Evolutionary conservation across 208 protist species (phyloP), one percentile per base, ranked within the genome.

Genomic region (Phytomonas sp.): DNA sequence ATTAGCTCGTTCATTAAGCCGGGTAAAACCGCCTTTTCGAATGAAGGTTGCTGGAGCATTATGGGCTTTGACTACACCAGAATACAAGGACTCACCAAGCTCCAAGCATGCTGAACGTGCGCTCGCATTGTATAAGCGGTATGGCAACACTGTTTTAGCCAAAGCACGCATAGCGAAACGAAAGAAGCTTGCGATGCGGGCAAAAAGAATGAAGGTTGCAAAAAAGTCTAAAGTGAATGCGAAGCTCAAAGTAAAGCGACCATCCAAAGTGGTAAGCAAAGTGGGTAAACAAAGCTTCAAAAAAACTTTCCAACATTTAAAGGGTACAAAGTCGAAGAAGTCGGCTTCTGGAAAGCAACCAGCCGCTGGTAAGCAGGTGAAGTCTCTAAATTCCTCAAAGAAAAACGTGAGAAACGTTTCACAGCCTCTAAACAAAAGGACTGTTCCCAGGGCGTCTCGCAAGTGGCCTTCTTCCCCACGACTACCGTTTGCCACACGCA

Each of bases 1-100:
- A 4, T 60, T 79, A 20, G 30, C 32, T 28, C 7, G n/a, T 9
- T 51, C 56, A 0, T 66, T 78, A 23, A 29, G 31, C 4, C 60
- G 37, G 0, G 31, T 31, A 11, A 29, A 37, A 20, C 34, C 36
- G 23, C n/a, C 63, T 65, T 34, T 40, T 40, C 63, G 53, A 30
- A 75, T 75, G 71, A 23, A 70, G 53, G 61, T 71, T 28, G 71
- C 75, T 13, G 60, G 60, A 15, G 53, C 59, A 7, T 60, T 79
- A 46, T 75, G 71, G 75, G 67, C 60, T n/a, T 29, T 60, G 29
- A 75, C 68, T 26, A 53, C 67, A 15, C 75, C 70, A 17, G 28
- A 59, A 28, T 75, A 73, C 34, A 56, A 26, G 46, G 4, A 56
- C 17, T 23, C 26, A 7, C 5, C 46, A 56, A 26, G 0, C 20